Conservation (phyloP, 768 basidiomycete genomes). For the Podaxis sp. region DNA sequence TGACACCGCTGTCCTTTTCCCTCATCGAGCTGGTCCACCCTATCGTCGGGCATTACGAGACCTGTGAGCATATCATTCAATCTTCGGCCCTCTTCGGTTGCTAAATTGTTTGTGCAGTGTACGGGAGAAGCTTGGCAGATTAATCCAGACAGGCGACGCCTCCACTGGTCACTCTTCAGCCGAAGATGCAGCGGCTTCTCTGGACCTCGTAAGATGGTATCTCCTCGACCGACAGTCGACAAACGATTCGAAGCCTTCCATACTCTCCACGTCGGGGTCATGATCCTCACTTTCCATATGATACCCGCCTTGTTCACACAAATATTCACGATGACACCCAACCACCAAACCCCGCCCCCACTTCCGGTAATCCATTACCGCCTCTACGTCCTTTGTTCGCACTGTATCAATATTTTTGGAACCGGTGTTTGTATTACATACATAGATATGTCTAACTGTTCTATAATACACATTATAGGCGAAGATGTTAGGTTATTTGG, state of each 20-base stretch:
- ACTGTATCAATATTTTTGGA: neutral
- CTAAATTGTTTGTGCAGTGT: constrained; percentile 43
- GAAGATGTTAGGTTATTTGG: neutral
- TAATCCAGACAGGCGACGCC: constrained; percentile 78
- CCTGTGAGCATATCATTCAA: constrained; percentile 44
- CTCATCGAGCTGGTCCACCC: constrained; percentile 69
- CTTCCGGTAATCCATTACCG: neutral
- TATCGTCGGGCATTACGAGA: constrained; percentile 79
- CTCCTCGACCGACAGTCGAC: constrained; percentile 51
- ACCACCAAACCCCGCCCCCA: neutral
- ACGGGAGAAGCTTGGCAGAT: constrained; percentile 73
- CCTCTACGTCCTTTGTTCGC: neutral
- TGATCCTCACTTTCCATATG: neutral
- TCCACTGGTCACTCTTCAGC: constrained; percentile 82
- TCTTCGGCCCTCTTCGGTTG: constrained; percentile 14
- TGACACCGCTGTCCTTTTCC: constrained; percentile 86
- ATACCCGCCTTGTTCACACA: neutral
- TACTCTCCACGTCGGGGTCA: neutral
- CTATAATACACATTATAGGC: neutral
- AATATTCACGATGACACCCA: neutral
- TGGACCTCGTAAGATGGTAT: constrained; percentile 85
- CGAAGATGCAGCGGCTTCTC: constrained; percentile 85
- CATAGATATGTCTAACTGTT: neutral
- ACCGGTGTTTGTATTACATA: neutral
- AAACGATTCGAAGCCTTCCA: constrained; percentile 21